Conservation (phyloP, 1,139 yeast genomes). For the Suhomyces anneliseae region DNA sequence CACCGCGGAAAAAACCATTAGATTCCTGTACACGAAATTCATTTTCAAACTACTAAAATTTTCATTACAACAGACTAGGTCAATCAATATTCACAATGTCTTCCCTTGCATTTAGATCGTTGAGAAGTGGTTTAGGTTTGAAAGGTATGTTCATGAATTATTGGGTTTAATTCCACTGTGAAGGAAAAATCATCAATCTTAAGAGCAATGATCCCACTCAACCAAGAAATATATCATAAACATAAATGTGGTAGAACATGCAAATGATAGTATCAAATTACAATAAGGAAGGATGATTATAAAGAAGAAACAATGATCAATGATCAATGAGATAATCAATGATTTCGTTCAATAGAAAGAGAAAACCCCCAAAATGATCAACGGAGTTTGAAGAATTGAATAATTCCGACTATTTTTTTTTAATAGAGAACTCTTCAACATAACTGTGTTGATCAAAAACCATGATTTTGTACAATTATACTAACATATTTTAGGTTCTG, state of each 20-base stretch:
- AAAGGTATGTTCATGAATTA: constrained; percentile 30
- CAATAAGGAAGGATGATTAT: no score
- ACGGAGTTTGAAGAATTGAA: no score
- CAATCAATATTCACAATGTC: constrained; percentile 23
- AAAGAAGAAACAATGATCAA: no score
- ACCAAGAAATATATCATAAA: no score
- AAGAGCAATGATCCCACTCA: background rate
- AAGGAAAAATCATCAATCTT: background rate
- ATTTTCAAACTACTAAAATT: constrained; percentile 9
- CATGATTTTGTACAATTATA: constrained; percentile 2
- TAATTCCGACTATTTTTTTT: background rate
- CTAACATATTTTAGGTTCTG: constrained; percentile 19
- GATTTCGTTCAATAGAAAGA: no score
- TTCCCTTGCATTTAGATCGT: constrained; percentile 54
- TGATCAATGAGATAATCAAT: no score
- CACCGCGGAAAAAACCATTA: constrained; percentile 12
- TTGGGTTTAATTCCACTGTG: background rate
- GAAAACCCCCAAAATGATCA: no score
- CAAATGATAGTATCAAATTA: no score
- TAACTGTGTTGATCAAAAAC: background rate
- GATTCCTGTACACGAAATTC: constrained; percentile 9
- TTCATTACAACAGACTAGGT: constrained; percentile 7
- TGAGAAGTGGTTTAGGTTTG: constrained; percentile 50
- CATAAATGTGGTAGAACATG: no score
- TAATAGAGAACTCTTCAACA: background rate